phyloP scores from a whole-genome alignment of 2,329 filamentous ascomycete species.

The Incumbomyces lentus region DNA sequence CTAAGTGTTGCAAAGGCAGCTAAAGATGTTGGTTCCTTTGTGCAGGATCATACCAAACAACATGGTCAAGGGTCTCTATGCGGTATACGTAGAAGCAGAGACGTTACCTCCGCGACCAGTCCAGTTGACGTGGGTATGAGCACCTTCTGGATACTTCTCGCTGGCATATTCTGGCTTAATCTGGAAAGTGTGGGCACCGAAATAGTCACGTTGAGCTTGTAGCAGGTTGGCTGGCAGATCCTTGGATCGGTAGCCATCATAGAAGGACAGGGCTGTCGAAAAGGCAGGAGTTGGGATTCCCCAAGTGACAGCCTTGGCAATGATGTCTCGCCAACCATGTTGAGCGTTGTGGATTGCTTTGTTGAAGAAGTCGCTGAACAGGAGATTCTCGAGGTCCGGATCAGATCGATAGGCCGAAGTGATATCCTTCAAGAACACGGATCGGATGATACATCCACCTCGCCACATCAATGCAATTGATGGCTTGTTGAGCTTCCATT shows the following conservation, averaged over 20 bases:
- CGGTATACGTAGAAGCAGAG: constrained; percentile 93
- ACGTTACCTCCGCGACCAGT: constrained; percentile 96
- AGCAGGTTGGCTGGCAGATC: constrained; percentile 95
- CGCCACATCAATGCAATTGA: constrained; percentile 99
- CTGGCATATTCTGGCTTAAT: constrained; percentile 72
- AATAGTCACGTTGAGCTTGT: constrained; percentile 99
- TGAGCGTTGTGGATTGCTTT: constrained; percentile 96
- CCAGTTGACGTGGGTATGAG: constrained; percentile 99
- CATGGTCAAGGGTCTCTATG: constrained; percentile 43
- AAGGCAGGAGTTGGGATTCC: constrained; percentile 95
- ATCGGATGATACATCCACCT: constrained; percentile 98
- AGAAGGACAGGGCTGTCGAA: constrained; percentile 95
- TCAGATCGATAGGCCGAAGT: constrained; percentile 91
- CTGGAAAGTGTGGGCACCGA: constrained; percentile 84
- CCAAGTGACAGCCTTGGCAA: constrained; percentile 83
- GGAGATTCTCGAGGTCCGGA: constrained; percentile 91
- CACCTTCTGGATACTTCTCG: constrained; percentile 69
- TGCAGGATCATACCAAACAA: too few species aligned
- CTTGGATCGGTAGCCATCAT: constrained; percentile 96
- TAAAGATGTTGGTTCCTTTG: too few species aligned
- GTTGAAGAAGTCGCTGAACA: constrained; percentile 99
- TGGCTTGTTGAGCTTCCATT: constrained; percentile 99
- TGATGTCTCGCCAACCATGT: constrained; percentile 80
- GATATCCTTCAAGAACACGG: constrained; percentile 99
- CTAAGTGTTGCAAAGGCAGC: too few species aligned